Base-by-base conservation (phyloP, 495 filamentous ascomycete genomes). In the Xylaria bambusicola region DNA sequence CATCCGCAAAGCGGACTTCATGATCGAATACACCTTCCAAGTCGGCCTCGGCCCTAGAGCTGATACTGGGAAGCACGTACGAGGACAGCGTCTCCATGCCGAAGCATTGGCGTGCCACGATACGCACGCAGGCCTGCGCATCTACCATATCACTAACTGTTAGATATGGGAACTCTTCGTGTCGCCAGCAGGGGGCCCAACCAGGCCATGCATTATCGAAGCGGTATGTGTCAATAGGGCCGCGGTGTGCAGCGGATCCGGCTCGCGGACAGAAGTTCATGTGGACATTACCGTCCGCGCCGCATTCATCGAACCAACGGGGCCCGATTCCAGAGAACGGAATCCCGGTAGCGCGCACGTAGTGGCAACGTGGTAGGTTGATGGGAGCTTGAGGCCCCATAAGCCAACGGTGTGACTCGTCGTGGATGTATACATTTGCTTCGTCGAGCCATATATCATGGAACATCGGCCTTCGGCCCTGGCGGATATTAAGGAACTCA, bases 101-200 rank as follows among this genome's bases (percentile, higher is more conserved):
- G 51, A 67, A 65, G 40, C 62, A 70, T 41, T 83, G 77, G 4
- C 86, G 69, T 0, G 79, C 80, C 46, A 78, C 79, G 61, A 86
- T 77, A n/a, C 76, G 66, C 7, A 89, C 79, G 1, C 80, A 76
- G 2, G 86, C 81, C 1, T 73, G 62, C 6, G 64, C 64, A 48
- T 88, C 84, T 1, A 76, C 71, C 41, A 79, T 76, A 45, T 88
- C 78, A 20, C 79, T 71, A 27, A 88, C 74, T 2, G 82, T 82
- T n/a, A 82, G 66, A 58, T 82, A 80, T 0, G 80, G 81, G 52
- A 81, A 81, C 46, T 79, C 77, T 47, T 80, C 75, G 64, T 84
- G 81, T 15, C 81, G 73, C 81, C 80, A 84, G 65, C 81, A 84
- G 4, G 79, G 77, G 3, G 80, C 75, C 47, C 65, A 65, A 20